These are phyloP conservation scores for Silene conica DNA, from an alignment of 148 eudicot genomes.

Conservation along the genomic window DNA sequence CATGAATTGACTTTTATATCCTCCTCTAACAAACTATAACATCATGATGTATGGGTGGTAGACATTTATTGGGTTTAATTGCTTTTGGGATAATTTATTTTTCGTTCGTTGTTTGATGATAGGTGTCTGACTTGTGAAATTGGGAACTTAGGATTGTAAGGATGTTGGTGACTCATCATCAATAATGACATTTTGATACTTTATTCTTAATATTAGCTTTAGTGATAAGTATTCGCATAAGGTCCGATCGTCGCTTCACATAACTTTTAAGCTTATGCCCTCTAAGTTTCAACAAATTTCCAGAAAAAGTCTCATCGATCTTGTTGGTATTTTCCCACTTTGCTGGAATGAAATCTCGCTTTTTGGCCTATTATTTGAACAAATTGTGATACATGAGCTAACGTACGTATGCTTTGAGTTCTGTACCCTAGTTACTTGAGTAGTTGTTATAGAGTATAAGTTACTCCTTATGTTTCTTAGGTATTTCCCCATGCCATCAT, in stretches of 20 bases:
- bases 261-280: not conserved
- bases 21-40: constrained; percentile 14
- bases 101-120: constrained; percentile 14
- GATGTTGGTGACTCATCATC: constrained; percentile 17
- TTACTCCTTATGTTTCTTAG: too few species aligned
- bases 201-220: not conserved
- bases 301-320: not conserved
- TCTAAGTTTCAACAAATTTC: not conserved
- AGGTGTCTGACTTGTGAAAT: constrained; percentile 16
- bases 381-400: not conserved
- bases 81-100: constrained; percentile 15
- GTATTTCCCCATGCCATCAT: too few species aligned
- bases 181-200: not conserved
- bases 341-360: constrained; percentile 8
- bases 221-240: not conserved
- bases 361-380: not conserved
- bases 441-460: too few species aligned
- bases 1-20: constrained; percentile 10
- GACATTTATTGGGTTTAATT: constrained; percentile 19
- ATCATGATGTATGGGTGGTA: not conserved
- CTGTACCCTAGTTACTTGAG: not conserved
- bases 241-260: not conserved
- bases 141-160: constrained; percentile 16
- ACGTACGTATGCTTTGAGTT: not conserved
- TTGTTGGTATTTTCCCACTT: constrained; percentile 9